Conservation (phyloP, 2,329 filamentous ascomycete genomes). For the Fusarium sp. region DNA sequence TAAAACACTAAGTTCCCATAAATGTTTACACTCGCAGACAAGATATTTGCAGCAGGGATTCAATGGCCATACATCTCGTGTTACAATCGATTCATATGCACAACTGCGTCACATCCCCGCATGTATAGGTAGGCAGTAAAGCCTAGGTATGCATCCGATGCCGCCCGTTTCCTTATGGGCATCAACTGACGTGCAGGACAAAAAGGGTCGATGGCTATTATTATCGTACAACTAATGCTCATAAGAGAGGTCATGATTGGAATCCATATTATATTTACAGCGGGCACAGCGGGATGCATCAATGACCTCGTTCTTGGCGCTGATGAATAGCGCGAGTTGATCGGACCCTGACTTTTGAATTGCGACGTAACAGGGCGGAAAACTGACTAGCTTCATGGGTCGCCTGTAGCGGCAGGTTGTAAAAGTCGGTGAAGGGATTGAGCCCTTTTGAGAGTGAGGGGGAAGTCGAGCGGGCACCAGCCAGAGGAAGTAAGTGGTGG, state of each 20-base stretch:
- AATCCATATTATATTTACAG: no score
- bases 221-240: not conserved
- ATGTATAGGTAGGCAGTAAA: not conserved
- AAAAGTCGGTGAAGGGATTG: slow-evolving; percentile 53
- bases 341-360: slow-evolving; percentile 48
- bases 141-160: not conserved
- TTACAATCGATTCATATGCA: not conserved
- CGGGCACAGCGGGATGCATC: slow-evolving; percentile 34
- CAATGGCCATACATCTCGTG: not conserved
- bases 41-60: not conserved
- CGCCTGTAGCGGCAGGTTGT: slow-evolving; percentile 43
- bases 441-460: slow-evolving; percentile 37
- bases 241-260: slow-evolving; percentile 17
- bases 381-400: slow-evolving; percentile 43
- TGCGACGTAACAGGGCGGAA: slow-evolving; percentile 41
- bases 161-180: not conserved
- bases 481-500: slow-evolving; percentile 42
- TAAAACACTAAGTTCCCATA: not conserved
- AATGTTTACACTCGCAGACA: not conserved
- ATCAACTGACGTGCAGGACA: not conserved
- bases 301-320: slow-evolving; percentile 32
- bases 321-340: slow-evolving; percentile 35
- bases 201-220: not conserved
- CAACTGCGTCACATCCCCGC: not conserved
- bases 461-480: slow-evolving; percentile 42